Evolutionary conservation across 148 eudicot genomes (phyloP).

Genomic region (Spergularia bocconei): DNA sequence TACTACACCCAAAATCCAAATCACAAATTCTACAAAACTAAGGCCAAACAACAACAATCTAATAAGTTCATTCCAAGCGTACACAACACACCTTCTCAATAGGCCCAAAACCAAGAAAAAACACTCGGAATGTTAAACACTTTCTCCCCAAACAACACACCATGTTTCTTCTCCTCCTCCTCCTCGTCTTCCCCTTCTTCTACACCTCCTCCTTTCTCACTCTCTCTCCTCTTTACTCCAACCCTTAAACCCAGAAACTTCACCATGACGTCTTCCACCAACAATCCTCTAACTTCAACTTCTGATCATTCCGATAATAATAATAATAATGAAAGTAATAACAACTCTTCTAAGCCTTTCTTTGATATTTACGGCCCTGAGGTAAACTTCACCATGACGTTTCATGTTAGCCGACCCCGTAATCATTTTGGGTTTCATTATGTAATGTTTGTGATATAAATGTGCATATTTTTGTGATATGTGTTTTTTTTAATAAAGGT

Average conservation of each 20-base stretch:
- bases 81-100: not conserved
- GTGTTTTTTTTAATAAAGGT: not conserved
- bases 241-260: constrained; percentile 13
- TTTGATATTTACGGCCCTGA: constrained; percentile 77
- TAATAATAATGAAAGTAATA: not conserved
- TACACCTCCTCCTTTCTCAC: not conserved
- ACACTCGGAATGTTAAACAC: not conserved
- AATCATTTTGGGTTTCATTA: not conserved
- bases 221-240: constrained; percentile 3
- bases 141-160: not conserved
- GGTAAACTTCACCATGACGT: too few species aligned
- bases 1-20: not conserved
- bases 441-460: not conserved
- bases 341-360: constrained; percentile 35
- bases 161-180: not conserved
- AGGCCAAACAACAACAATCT: too few species aligned
- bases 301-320: constrained; percentile 13
- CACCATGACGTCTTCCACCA: constrained; percentile 20
- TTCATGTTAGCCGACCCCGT: too few species aligned
- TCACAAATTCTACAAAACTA: not conserved
- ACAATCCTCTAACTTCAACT: constrained; percentile 27
- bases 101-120: not conserved
- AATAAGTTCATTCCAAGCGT: not conserved
- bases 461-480: not conserved
- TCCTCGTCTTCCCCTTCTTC: not conserved